Base-by-base conservation (phyloP, 2,329 filamentous ascomycete species). In the Colletotrichum agaves region DNA sequence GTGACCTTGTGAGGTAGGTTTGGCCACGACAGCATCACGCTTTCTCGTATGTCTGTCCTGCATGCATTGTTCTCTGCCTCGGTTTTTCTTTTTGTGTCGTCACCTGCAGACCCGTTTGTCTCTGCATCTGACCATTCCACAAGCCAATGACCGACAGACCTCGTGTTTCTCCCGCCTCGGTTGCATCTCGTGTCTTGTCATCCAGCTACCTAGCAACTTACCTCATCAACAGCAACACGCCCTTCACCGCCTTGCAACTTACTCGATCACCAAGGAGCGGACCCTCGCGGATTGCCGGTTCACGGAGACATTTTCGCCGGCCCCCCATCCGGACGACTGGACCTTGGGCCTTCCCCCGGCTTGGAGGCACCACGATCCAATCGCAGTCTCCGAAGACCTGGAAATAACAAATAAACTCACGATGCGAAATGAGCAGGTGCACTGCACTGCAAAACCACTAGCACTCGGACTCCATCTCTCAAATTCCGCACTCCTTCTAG, bases 401-500 rank as follows among this genome's bases (percentile, higher is more conserved):
- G 31, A 50, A 52, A 33, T 10, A 5, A 15, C 46, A 4, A 8
- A 19, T 27, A 58, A 58, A 31, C n/a, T 58, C 55, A 58, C 41
- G 13, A 35, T 44, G 35, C 35, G 35, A 52, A 13, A 23, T 11
- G 15, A 52, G 13, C 2, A 4, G 17, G 19, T 7, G 17, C 23
- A n/a, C 1, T 8, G 0, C 47, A 49, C 27, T 52, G 27, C 47
- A n/a, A 11, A 49, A 12, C 11, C 47, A 52, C 21, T 13, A 47
- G 11, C 13, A 44, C 41, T 6, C 41, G 23, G 50, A 53, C 33
- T 39, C 47, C 27, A 17, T 52, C 27, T 23, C 35, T 37, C 58
- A 57, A 47, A 62, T 55, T 27, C 43, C 52, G 21, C 53, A 27
- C 61, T 23, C 41, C 61, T 64, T 67, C 65, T 67, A 64, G 61